These are phyloP conservation scores for Gnetum montanum DNA, from an alignment of 75 land plant species.

Conservation along the genomic window DNA sequence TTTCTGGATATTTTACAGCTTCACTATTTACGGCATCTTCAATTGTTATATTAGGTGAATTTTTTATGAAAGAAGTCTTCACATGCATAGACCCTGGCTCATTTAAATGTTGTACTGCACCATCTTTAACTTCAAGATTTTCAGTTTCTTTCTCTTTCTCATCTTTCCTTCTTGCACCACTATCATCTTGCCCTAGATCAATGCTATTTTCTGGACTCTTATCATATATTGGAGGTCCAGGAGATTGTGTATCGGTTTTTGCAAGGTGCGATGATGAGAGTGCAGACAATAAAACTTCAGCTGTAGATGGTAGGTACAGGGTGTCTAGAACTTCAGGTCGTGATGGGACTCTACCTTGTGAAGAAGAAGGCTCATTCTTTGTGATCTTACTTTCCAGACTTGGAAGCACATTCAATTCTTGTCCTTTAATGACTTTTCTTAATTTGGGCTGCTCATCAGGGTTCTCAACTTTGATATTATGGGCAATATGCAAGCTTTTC, in stretches of 20 bases:
- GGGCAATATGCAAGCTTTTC: too few species aligned
- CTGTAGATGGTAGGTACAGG: background rate
- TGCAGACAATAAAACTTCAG: conserved; percentile 1
- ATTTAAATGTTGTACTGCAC: too few species aligned
- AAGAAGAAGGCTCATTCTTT: background rate
- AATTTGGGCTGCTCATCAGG: too few species aligned
- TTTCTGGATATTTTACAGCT: too few species aligned
- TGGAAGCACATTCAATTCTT: background rate
- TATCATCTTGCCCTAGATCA: too few species aligned
- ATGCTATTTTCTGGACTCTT: conserved; percentile 4
- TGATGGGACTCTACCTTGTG: background rate
- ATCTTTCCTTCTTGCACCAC: too few species aligned
- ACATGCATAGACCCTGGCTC: too few species aligned
- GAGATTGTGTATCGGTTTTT: background rate
- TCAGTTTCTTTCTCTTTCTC: conserved; percentile 2
- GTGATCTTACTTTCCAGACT: background rate
- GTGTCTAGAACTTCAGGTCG: background rate
- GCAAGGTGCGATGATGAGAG: background rate
- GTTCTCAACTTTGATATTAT: too few species aligned
- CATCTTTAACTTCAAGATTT: background rate
- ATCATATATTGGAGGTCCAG: conserved; percentile 10
- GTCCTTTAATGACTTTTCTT: too few species aligned
- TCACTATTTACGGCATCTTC: too few species aligned
- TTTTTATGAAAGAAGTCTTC: too few species aligned
- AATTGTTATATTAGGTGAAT: too few species aligned